Percentiles rank a stretch among this genome's conserved stretches.
These are phyloP conservation scores for Desmodesmus armatus DNA, from an alignment of 139 green algal species.

Conservation along the genomic window DNA sequence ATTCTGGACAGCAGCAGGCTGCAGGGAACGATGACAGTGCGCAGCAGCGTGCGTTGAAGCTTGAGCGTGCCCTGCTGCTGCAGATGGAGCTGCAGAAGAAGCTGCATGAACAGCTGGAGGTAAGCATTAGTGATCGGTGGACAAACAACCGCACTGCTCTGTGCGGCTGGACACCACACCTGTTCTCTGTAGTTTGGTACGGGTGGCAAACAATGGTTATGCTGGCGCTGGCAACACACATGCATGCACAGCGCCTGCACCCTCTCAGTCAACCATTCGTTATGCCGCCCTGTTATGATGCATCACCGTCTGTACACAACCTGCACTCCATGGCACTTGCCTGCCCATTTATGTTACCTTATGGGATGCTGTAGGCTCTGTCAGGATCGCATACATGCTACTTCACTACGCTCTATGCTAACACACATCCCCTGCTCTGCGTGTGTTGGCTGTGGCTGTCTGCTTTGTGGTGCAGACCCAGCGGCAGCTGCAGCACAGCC, in stretches of 20 bases:
- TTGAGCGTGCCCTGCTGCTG: slow-evolving; percentile 90
- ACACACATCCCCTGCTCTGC: not conserved
- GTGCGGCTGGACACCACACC: too few species aligned
- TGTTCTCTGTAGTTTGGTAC: too few species aligned
- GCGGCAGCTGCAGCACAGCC: slow-evolving; percentile 88
- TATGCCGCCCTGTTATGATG: not conserved
- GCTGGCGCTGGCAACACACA: not conserved
- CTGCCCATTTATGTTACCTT: too few species aligned
- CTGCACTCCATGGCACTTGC: too few species aligned
- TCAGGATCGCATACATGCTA: too few species aligned
- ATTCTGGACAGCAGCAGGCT: slow-evolving; percentile 25
- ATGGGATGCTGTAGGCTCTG: too few species aligned
- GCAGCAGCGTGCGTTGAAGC: slow-evolving; percentile 22
- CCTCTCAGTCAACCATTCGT: not conserved
- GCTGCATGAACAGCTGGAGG: slow-evolving; percentile 96
- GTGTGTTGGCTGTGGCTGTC: not conserved
- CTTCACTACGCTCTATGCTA: too few species aligned
- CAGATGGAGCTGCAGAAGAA: slow-evolving; percentile 98
- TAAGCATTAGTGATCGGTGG: slow-evolving; percentile 49
- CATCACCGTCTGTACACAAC: too few species aligned
- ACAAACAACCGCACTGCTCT: not conserved
- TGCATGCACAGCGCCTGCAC: not conserved
- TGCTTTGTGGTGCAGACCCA: slow-evolving; percentile 74
- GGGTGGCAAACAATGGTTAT: too few species aligned
- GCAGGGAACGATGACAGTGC: not conserved